Evolutionary conservation across 1,139 yeast species (phyloP), one percentile per base, ranked within the genome.

Genomic region (Debaryomyces nepalensis): DNA sequence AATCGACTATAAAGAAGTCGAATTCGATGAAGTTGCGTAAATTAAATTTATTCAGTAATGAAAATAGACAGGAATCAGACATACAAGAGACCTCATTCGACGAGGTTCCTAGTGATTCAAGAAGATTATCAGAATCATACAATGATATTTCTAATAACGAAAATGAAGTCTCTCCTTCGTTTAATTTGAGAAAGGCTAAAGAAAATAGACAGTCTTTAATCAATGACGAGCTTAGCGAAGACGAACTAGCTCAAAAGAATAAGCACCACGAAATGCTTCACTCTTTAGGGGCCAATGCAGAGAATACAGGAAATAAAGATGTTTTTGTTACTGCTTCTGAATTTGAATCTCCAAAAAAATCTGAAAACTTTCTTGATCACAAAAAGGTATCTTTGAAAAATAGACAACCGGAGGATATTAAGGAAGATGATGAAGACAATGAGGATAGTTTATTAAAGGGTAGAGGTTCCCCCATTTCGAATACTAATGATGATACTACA

Each of bases 1-100:
- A 68, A 39, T 68, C 75, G 2, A 70, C 76, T 1, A 49, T 71
- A 33, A 68, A 66, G 45, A 69, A 70, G 45, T 59, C 71, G 21
- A 70, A 70, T 46, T 72, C 77, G 5, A 66, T 69, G 68, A 64
- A 73, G 40, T 65, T 73, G 29, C 55, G 77, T n/a, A 73, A 71
- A 44, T 58, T 73, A 35, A 67, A 73, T 43, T 55, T 73, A 26
- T 72, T 71, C 49, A 61, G 52, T 41, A 53, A 51, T 19, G 48
- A 50, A 16, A 24, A 33, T 30, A 19, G 26, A 7, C 32, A 31
- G 14, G 45, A 43, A 19, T 31, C 37, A 1, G 33, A 34, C 11
- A 34, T 34, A 4, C 37, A 10, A n/a, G 37, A 34, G 18, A 26
- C n/a, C 12, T 23, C 26, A 7, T 22, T 14, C 18, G 29, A 37